phyloP scores from a whole-genome alignment of 306 rosid species.

The Vachellia pachyceras region DNA sequence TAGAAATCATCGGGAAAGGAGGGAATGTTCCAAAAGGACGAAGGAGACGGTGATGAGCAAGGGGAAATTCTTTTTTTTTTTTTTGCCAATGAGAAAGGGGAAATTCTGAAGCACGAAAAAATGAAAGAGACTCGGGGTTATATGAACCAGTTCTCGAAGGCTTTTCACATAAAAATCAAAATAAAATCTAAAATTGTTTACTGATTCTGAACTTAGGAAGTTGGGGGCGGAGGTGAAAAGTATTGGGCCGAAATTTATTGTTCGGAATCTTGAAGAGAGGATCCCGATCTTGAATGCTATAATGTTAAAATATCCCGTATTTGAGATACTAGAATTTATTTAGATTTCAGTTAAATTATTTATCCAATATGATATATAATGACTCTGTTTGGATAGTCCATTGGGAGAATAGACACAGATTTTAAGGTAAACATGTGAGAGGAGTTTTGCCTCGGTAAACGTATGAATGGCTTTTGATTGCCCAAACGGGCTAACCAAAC shows the following conservation, averaged over 20 bases:
- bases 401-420: no score
- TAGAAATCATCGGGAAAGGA: neutral
- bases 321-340: no score
- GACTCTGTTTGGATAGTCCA: no score
- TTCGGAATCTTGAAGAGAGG: neutral
- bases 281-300: neutral
- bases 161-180: neutral
- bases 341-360: no score
- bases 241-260: neutral
- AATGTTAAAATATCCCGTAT: neutral
- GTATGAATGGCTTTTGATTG: no score
- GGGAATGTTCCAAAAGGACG: conserved; percentile 7
- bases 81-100: neutral
- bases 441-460: no score
- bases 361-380: no score
- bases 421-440: no score
- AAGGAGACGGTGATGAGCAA: conserved; percentile 8
- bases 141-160: neutral
- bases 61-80: neutral
- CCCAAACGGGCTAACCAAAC: no score
- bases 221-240: neutral
- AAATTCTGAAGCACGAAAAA: neutral
- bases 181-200: neutral
- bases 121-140: neutral
- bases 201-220: neutral